These are phyloP conservation scores for Saccharomyces jurei DNA, from an alignment of 805 yeast species.

Conservation along the genomic window DNA sequence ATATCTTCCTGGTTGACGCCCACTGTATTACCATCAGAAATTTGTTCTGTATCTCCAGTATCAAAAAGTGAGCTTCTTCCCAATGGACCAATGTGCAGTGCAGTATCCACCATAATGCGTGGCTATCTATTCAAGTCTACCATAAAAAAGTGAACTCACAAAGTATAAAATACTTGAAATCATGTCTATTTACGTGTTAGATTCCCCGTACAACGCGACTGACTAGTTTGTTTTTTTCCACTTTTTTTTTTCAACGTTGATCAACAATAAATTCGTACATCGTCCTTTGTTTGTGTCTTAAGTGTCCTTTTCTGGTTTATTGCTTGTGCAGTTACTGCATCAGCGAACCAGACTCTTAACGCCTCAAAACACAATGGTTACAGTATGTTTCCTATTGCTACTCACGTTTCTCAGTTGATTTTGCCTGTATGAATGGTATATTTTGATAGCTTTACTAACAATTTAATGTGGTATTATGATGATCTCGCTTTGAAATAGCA, in stretches of 20 bases:
- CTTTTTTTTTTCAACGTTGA: slow-evolving; percentile 1
- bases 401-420: not conserved
- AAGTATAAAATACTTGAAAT: not conserved
- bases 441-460: slow-evolving; percentile 4
- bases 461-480: not conserved
- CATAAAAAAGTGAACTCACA: not conserved
- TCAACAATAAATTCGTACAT: not conserved
- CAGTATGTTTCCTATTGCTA: slow-evolving; percentile 7
- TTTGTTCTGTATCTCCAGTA: not conserved
- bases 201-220: not conserved
- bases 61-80: slow-evolving; percentile 10
- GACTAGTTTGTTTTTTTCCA: not conserved
- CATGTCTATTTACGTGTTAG: not conserved
- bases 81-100: slow-evolving; percentile 4
- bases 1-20: not conserved
- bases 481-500: slow-evolving; percentile 2
- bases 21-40: not conserved
- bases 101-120: slow-evolving; percentile 1
- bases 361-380: slow-evolving; percentile 7
- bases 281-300: not conserved
- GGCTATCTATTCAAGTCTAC: not conserved
- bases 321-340: not conserved
- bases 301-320: not conserved
- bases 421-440: not conserved
- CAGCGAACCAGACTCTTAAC: not conserved